These are phyloP conservation scores for Geotrichum ghanense DNA, from an alignment of 805 yeast genomes.

Conservation along the genomic window DNA sequence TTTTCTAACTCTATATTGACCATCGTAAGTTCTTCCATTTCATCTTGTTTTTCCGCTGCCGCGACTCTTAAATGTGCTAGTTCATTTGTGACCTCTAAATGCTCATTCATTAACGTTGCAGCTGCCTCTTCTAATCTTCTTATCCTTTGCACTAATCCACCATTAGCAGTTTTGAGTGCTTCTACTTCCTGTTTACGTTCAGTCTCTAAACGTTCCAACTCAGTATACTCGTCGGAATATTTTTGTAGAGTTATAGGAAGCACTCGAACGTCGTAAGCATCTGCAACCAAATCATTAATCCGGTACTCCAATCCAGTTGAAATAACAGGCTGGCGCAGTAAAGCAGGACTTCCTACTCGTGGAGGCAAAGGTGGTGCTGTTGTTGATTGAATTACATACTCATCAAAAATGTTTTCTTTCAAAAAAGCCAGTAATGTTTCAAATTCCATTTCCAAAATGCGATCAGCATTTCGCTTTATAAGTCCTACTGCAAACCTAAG, in stretches of 20 bases:
- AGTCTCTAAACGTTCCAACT: conserved; percentile 55
- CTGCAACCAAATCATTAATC: conserved; percentile 64
- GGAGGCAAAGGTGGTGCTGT: conserved; percentile 4
- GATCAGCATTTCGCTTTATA: conserved; percentile 55
- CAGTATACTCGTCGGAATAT: conserved; percentile 64
- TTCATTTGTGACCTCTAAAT: conserved; percentile 75
- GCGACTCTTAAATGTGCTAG: conserved; percentile 71
- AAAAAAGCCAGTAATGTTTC: conserved; percentile 68
- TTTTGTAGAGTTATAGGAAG: conserved; percentile 62
- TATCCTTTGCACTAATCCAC: conserved; percentile 60
- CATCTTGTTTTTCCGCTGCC: conserved; percentile 65
- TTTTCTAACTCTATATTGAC: conserved; percentile 18
- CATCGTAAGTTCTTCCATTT: conserved; percentile 43
- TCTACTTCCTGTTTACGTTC: conserved; percentile 56
- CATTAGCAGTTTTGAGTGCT: conserved; percentile 49
- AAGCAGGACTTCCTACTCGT: conserved; percentile 1
- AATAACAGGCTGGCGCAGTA: neutral
- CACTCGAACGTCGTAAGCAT: conserved; percentile 63
- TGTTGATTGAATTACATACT: conserved; percentile 38
- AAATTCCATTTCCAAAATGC: conserved; percentile 50
- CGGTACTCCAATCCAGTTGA: conserved; percentile 31
- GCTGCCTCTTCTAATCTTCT: conserved; percentile 60
- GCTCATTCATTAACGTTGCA: conserved; percentile 65
- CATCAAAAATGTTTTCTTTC: conserved; percentile 68
- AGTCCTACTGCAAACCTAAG: conserved; percentile 76